These are phyloP conservation scores for Diplogelasinospora grovesii DNA, from an alignment of 495 filamentous ascomycete species.

Conservation along the genomic window DNA sequence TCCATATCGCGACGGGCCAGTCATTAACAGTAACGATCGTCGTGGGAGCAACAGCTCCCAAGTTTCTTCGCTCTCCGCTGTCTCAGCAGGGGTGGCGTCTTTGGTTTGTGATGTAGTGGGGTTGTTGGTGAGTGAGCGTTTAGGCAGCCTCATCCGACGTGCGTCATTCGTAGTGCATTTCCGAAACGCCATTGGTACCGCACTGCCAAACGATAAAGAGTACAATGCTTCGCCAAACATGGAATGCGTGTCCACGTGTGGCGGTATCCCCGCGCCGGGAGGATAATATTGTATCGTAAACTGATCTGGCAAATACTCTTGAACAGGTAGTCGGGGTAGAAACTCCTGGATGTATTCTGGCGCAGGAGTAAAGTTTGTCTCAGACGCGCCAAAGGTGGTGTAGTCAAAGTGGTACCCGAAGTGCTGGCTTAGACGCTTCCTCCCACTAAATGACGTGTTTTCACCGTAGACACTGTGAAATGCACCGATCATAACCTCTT, in stretches of 20 bases:
- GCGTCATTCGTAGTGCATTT: conserved; percentile 22
- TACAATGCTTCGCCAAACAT: conserved; percentile 27
- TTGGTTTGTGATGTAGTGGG: background rate
- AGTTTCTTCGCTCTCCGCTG: too few relatives aligned
- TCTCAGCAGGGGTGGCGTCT: too few relatives aligned
- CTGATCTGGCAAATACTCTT: conserved; percentile 21
- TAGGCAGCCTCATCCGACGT: conserved; percentile 24
- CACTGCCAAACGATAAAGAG: conserved; percentile 22
- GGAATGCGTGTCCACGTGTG: conserved; percentile 29
- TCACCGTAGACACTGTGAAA: conserved; percentile 22
- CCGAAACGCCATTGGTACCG: conserved; percentile 24
- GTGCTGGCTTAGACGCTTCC: conserved; percentile 23
- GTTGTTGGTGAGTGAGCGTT: conserved; percentile 13
- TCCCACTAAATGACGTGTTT: conserved; percentile 5
- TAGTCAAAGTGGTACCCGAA: conserved; percentile 30
- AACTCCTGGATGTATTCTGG: conserved; percentile 19
- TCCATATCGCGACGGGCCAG: conserved; percentile 23
- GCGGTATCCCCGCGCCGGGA: conserved; percentile 26
- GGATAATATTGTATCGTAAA: conserved; percentile 31
- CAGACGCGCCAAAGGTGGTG: conserved; percentile 26
- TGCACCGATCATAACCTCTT: conserved; percentile 20
- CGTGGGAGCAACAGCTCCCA: conserved; percentile 24
- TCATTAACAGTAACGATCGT: conserved; percentile 25
- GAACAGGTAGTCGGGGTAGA: conserved; percentile 22
- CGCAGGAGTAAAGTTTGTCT: conserved; percentile 14